Percentiles rank a stretch among this genome's conserved stretches.
These are phyloP conservation scores for Seiridium unicorne DNA, from an alignment of 2,329 filamentous ascomycete species.

Conservation along the genomic window DNA sequence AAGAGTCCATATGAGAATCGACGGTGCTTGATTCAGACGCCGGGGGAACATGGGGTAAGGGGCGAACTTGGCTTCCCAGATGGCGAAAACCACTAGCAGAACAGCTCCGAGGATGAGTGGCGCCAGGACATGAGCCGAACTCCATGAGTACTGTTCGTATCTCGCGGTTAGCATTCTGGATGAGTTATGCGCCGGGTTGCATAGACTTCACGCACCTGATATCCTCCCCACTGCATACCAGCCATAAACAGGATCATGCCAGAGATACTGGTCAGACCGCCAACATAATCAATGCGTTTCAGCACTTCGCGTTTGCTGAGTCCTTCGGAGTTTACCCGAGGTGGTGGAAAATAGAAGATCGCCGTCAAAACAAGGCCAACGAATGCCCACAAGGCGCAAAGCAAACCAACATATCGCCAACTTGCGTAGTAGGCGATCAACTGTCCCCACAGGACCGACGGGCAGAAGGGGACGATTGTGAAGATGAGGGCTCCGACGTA, in stretches of 20 bases:
- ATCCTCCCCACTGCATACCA: constrained; percentile 40
- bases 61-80: constrained; percentile 35
- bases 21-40: constrained; percentile 38
- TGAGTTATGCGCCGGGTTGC: not conserved
- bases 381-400: constrained; percentile 51
- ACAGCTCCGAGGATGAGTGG: constrained; percentile 38
- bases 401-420: constrained; percentile 55
- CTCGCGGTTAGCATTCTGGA: not conserved
- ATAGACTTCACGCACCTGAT: constrained; percentile 19
- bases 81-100: constrained; percentile 32
- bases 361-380: constrained; percentile 49
- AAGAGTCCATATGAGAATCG: constrained; percentile 50
- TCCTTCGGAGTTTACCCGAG: constrained; percentile 38
- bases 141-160: constrained; percentile 29
- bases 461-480: constrained; percentile 61
- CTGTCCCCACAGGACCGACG: constrained; percentile 61
- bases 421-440: constrained; percentile 41
- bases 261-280: constrained; percentile 46
- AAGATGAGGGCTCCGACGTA: constrained; percentile 61
- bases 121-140: constrained; percentile 33
- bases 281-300: constrained; percentile 46
- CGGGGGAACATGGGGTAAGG: constrained; percentile 42
- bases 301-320: constrained; percentile 39
- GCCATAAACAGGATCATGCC: constrained; percentile 51
- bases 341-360: constrained; percentile 53